Percentiles rank a stretch among this genome's conserved stretches.
These are phyloP conservation scores for Zizania latifolia DNA, from an alignment of 176 grass and related monocot genomes.

Conservation along the genomic window DNA sequence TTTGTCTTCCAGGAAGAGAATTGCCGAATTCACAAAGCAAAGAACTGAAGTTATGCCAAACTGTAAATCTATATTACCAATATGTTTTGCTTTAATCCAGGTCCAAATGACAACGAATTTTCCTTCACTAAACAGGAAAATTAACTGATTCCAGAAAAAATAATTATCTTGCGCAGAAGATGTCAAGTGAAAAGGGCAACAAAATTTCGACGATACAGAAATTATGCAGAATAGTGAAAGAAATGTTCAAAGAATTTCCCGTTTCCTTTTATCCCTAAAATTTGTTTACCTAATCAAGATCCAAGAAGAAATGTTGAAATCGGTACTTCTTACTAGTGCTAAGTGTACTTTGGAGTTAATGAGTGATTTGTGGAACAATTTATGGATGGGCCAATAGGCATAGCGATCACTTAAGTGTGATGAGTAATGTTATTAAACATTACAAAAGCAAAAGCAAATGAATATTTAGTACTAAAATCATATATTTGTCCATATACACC, in stretches of 20 bases:
- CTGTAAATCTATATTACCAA: background rate
- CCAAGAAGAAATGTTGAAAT: background rate
- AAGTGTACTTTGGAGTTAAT: background rate
- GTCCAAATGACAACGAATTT: no score
- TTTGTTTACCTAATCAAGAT: background rate
- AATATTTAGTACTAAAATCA: background rate
- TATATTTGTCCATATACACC: background rate
- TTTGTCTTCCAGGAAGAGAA: background rate
- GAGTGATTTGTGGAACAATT: background rate
- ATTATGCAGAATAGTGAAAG: background rate
- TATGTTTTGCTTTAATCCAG: no score
- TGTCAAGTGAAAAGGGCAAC: background rate
- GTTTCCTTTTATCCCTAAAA: background rate
- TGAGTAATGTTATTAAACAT: background rate
- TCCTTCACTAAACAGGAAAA: no score
- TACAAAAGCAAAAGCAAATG: background rate
- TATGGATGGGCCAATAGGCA: background rate
- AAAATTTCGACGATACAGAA: background rate
- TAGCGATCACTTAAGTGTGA: background rate
- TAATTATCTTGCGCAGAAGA: background rate
- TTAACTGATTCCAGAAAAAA: background rate
- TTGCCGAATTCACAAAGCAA: background rate
- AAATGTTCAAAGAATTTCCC: background rate
- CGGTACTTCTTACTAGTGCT: background rate
- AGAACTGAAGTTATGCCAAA: background rate